Conservation (phyloP, 164 flowering plant species). For the Magnolia sinica region DNA sequence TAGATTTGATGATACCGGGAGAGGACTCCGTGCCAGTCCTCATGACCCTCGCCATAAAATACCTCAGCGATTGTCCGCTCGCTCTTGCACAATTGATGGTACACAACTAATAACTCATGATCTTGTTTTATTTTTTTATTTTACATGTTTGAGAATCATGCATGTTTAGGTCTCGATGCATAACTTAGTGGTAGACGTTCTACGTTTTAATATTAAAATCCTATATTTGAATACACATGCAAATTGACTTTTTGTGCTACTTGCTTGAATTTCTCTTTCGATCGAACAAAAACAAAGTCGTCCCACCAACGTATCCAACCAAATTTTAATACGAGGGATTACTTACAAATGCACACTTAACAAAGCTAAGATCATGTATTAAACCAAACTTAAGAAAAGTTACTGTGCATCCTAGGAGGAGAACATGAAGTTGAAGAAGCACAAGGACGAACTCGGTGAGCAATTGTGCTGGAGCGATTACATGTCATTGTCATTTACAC, state of each 20-base stretch:
- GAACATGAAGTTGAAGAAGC: constrained; percentile 60
- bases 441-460: constrained; percentile 44
- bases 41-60: constrained; percentile 86
- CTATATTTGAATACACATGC: no score
- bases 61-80: constrained; percentile 70
- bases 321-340: no score
- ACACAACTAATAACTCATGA: constrained; percentile 4
- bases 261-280: no score
- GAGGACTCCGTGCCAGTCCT: constrained; percentile 93
- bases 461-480: constrained; percentile 65
- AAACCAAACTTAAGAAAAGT: no score
- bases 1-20: constrained; percentile 96
- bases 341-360: no score
- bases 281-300: no score
- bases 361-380: no score
- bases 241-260: no score
- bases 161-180: no score
- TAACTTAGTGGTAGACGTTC: no score
- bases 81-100: constrained; percentile 74
- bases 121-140: neutral
- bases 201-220: no score
- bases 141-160: neutral
- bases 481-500: constrained; percentile 71
- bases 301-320: no score
- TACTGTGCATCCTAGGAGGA: constrained; percentile 55